A percentile compares a stretch with the other conserved stretches of the same genome.
phyloP scores from a whole-genome alignment of 2,329 filamentous ascomycete genomes.

The Geoglossum cookeanum region DNA sequence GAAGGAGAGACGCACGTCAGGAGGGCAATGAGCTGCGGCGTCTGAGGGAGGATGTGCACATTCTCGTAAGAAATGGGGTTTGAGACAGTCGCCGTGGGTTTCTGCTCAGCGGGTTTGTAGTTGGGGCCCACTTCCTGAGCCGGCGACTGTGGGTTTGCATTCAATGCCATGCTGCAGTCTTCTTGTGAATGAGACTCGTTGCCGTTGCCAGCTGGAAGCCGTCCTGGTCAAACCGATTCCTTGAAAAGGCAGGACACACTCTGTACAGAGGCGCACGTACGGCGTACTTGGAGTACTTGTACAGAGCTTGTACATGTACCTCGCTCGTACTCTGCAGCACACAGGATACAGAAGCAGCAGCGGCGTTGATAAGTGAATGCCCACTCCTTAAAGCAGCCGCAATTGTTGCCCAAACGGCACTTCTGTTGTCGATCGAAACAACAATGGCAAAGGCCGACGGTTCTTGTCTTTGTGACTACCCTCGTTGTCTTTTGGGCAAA shows the following conservation, averaged over 20 bases:
- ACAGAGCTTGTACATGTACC: too few species aligned
- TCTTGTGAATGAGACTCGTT: neutral
- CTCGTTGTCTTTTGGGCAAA: neutral
- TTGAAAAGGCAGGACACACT: too few species aligned
- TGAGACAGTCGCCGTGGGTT: constrained; percentile 77
- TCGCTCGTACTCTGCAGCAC: too few species aligned
- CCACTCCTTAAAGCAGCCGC: neutral
- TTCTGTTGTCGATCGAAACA: constrained; percentile 1
- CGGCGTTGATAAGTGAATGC: too few species aligned
- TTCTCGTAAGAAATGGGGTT: constrained; percentile 65
- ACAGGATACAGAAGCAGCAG: too few species aligned
- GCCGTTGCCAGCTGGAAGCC: too few species aligned
- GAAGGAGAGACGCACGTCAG: constrained; percentile 55
- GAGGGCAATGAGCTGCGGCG: constrained; percentile 88
- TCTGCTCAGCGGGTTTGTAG: constrained; percentile 57
- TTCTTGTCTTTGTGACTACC: neutral
- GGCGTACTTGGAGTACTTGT: too few species aligned
- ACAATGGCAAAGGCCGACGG: neutral
- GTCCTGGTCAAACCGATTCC: too few species aligned
- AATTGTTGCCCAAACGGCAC: neutral
- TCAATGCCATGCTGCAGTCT: neutral
- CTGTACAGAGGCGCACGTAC: too few species aligned
- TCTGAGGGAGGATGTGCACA: constrained; percentile 78
- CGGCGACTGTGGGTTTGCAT: neutral
- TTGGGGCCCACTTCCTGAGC: constrained; percentile 44